A percentile compares a stretch with the other conserved stretches of the same genome.
Evolutionary conservation across 2,329 filamentous ascomycete genomes (phyloP).

Genomic region (Ceratocystis lukuohia): DNA sequence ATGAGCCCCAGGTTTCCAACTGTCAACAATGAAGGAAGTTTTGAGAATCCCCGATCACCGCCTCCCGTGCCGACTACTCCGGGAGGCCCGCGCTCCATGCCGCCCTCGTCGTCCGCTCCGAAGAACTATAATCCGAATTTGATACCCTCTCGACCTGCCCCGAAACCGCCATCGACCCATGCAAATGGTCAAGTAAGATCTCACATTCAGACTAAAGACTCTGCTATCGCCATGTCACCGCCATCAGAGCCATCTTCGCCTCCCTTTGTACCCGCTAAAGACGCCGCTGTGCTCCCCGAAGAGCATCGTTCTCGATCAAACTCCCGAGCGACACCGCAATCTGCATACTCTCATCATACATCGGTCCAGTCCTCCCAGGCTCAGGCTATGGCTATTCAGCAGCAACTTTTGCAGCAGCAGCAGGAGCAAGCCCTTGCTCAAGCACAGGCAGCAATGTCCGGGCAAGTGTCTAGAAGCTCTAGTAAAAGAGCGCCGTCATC

Average conservation of each 20-base stretch:
- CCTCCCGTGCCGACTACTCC: slow-evolving; percentile 58
- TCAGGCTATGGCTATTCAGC: slow-evolving; percentile 40
- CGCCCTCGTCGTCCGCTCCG: slow-evolving; percentile 23
- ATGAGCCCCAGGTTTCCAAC: slow-evolving; percentile 73
- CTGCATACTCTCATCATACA: slow-evolving; percentile 31
- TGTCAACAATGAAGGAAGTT: slow-evolving; percentile 80
- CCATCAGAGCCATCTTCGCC: slow-evolving; percentile 41
- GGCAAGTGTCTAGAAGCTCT: slow-evolving; percentile 56
- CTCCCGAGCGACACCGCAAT: slow-evolving; percentile 42
- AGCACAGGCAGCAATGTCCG: slow-evolving; percentile 62
- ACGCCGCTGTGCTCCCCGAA: slow-evolving; percentile 48
- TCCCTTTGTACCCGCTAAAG: slow-evolving; percentile 37
- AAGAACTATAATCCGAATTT: slow-evolving; percentile 42
- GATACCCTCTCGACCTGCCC: slow-evolving; percentile 72
- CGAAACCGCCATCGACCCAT: slow-evolving; percentile 59
- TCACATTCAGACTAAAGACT: slow-evolving; percentile 46
- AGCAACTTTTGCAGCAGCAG: slow-evolving; percentile 54
- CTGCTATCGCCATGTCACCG: slow-evolving; percentile 48
- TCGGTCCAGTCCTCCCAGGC: slow-evolving; percentile 24
- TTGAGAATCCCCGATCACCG: slow-evolving; percentile 88
- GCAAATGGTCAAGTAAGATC: slow-evolving; percentile 37
- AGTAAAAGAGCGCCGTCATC: slow-evolving; percentile 53
- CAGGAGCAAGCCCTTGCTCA: slow-evolving; percentile 73
- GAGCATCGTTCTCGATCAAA: slow-evolving; percentile 57
- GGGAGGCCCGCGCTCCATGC: slow-evolving; percentile 28